phyloP scores from a whole-genome alignment of 805 yeast species.

The Wickerhamiella lipophila region DNA sequence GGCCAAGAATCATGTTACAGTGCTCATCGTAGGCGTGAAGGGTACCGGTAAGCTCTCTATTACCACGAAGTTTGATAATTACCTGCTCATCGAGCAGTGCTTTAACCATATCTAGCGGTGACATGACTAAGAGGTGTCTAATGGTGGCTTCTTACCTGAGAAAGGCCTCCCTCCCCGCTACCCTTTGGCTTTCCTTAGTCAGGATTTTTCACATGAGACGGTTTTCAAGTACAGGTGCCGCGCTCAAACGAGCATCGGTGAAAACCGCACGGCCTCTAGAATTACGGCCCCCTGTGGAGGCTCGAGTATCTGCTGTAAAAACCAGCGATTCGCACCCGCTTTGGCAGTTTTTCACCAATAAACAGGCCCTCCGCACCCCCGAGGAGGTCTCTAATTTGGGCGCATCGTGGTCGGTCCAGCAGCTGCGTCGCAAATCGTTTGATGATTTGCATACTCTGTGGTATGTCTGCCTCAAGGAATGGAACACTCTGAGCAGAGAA shows the following conservation, averaged over 20 bases:
- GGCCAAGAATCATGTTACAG: slow-evolving; percentile 89
- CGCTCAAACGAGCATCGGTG: slow-evolving; percentile 30
- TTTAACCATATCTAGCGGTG: slow-evolving; percentile 85
- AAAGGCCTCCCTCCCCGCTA: too few species aligned
- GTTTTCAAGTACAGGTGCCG: slow-evolving; percentile 11
- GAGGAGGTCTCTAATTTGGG: slow-evolving; percentile 36
- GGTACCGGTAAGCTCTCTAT: slow-evolving; percentile 80
- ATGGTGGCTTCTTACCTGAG: too few species aligned
- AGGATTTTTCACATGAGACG: neutral
- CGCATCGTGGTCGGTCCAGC: slow-evolving; percentile 78
- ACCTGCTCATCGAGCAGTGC: slow-evolving; percentile 77
- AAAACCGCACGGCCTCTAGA: slow-evolving; percentile 37
- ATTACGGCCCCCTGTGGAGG: slow-evolving; percentile 73
- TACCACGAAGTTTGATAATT: slow-evolving; percentile 82
- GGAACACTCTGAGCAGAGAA: slow-evolving; percentile 71
- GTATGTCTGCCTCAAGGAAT: slow-evolving; percentile 74
- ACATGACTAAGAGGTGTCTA: slow-evolving; percentile 25
- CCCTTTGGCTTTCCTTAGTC: neutral
- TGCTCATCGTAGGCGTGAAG: slow-evolving; percentile 93
- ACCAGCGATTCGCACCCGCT: slow-evolving; percentile 81
- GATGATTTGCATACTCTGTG: slow-evolving; percentile 86
- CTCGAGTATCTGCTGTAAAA: slow-evolving; percentile 58
- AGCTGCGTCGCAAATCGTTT: slow-evolving; percentile 78
- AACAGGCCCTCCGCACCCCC: slow-evolving; percentile 46
- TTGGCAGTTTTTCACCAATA: slow-evolving; percentile 77